Evolutionary conservation across 192 early-diverging fungal species (phyloP), one percentile per base, ranked within the genome.

Genomic region (Coemansia sp.): DNA sequence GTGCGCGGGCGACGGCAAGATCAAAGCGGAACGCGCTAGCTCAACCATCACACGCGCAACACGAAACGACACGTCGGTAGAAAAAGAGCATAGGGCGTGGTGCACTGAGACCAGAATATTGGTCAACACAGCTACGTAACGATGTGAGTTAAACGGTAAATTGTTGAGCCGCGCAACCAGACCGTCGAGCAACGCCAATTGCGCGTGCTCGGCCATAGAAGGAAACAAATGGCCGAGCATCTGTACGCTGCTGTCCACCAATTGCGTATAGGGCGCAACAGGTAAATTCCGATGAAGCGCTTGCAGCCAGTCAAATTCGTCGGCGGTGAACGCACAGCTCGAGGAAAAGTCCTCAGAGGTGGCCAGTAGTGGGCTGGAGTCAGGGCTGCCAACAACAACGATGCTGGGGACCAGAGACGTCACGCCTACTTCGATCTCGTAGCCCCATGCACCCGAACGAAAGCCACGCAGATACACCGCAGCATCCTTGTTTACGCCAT

Each of bases 211-310:
- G 8, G 82, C 81, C 49, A 93, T 87, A 14, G 82, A 63, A 4
- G 90, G 88, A 32, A 96, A 91, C 10, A 95, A 57, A 1, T 85
- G 80, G 2, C 89, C 86, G 75, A 95, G 93, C 10, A 97, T 61
- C 32, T 89, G 87, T 40, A 97, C 86, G 7, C 90, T 85, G 2
- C 87, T 77, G 73, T 99, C 94, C n/a, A 94, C 88, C 34, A 90
- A 84, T 11, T 83, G 75, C 22, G 73, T 74, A 34, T 81, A 73
- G 0, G 82, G 60, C 11, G 72, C 45, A 20, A 16, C 4, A 56
- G 49, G 42, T 22, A 25, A 25, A 25, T 25, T 25, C 22, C 1
- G 22, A 25, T 25, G 22, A 18, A 63, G 45, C 14, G 52, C 48
- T 0, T 25, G 34, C 34, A 68, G 7, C 73, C 78, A 81, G 67